phyloP scores from a whole-genome alignment of 495 filamentous ascomycete genomes.

The Penicillium crystallinum region DNA sequence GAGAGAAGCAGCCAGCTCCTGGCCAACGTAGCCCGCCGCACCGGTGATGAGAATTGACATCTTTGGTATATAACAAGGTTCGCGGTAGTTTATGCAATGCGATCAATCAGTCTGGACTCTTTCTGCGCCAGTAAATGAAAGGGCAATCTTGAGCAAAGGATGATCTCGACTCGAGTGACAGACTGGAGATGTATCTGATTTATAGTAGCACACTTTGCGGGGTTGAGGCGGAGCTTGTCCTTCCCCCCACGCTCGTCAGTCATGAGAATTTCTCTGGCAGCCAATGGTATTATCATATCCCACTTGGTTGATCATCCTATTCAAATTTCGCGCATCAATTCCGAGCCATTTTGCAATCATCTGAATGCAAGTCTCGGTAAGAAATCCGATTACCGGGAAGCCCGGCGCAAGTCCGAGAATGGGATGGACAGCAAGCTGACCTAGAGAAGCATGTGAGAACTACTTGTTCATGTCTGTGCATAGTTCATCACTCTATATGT shows the following conservation, averaged over 20 bases:
- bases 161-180: neutral
- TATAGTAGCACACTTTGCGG: conserved; percentile 16
- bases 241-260: conserved; percentile 15
- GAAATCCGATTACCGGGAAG: conserved; percentile 28
- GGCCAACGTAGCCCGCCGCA: conserved; percentile 66
- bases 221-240: conserved; percentile 1
- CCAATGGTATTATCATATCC: conserved; percentile 8
- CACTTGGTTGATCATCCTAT: neutral
- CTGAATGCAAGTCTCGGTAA: conserved; percentile 22
- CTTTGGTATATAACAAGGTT: conserved; percentile 8
- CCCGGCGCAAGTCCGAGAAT: conserved; percentile 36
- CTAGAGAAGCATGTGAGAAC: neutral
- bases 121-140: neutral
- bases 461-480: too few species aligned
- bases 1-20: conserved; percentile 59
- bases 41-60: conserved; percentile 70
- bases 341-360: conserved; percentile 16
- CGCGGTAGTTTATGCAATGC: neutral
- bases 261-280: neutral
- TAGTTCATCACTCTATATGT: too few species aligned
- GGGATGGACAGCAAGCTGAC: neutral
- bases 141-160: neutral
- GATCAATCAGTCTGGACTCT: neutral
- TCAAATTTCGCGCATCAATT: conserved; percentile 30
- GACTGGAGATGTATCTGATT: neutral